phyloP scores from a whole-genome alignment of 164 flowering plant genomes.

The Stephania yunnanensis region DNA sequence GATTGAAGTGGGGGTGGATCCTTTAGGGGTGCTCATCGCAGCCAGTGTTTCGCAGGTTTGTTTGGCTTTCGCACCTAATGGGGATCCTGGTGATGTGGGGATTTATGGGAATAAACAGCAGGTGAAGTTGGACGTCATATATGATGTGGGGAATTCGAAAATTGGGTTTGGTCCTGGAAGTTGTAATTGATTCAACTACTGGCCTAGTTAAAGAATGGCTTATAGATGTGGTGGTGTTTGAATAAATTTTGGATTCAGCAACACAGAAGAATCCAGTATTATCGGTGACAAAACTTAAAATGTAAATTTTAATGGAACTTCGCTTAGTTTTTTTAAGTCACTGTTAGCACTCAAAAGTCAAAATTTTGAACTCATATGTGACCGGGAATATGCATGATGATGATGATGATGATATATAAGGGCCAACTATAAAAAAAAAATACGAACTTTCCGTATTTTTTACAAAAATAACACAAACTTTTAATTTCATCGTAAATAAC shows the following conservation, averaged over 20 bases:
- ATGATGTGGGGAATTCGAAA: conserved; percentile 35
- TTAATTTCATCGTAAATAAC: no score
- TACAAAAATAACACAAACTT: no score
- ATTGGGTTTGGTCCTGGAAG: conserved; percentile 40
- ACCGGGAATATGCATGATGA: no score
- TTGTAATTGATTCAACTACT: conserved; percentile 16
- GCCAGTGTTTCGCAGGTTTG: conserved; percentile 22
- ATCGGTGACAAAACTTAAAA: no score
- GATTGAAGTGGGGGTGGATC: conserved; percentile 17
- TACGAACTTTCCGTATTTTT: no score
- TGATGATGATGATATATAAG: no score
- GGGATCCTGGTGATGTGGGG: conserved; percentile 11
- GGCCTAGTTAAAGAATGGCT: neutral
- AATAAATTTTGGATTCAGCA: neutral
- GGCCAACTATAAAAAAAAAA: no score
- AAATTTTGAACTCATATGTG: no score
- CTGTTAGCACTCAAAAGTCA: no score
- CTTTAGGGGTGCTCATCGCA: conserved; percentile 22
- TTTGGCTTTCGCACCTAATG: conserved; percentile 36
- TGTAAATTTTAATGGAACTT: no score
- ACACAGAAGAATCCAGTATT: no score
- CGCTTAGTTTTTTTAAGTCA: no score
- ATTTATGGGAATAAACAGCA: conserved; percentile 47
- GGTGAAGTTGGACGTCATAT: conserved; percentile 31
- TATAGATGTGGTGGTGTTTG: neutral